These are phyloP conservation scores for Xylariales sp. DNA, from an alignment of 2,329 filamentous ascomycete species.

Conservation along the genomic window DNA sequence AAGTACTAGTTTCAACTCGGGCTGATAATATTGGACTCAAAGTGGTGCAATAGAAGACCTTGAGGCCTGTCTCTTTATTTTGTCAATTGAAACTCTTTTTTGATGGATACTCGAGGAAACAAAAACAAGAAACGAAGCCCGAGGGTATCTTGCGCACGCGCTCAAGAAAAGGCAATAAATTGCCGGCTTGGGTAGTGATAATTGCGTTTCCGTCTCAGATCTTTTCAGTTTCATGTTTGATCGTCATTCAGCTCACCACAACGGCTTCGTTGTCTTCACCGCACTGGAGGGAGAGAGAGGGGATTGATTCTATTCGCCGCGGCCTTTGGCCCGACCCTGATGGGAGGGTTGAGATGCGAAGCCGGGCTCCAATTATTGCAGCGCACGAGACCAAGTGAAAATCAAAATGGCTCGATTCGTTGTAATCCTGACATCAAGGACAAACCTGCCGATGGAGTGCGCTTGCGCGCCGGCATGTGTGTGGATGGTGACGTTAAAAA, in stretches of 20 bases:
- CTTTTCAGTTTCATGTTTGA: conserved; percentile 11
- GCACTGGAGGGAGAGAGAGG: conserved; percentile 1
- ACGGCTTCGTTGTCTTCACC: conserved; percentile 10
- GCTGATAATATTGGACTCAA: too few relatives aligned
- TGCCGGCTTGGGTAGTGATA: too few relatives aligned
- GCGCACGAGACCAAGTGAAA: too few relatives aligned
- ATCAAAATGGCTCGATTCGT: not conserved
- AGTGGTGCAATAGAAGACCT: too few relatives aligned
- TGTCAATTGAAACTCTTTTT: too few relatives aligned
- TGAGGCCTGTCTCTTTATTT: too few relatives aligned
- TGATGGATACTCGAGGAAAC: too few relatives aligned
- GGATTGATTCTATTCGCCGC: conserved; percentile 5
- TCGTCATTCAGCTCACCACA: conserved; percentile 12
- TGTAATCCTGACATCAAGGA: not conserved
- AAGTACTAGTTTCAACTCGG: too few relatives aligned
- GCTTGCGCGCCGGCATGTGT: not conserved
- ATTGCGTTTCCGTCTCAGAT: conserved; percentile 12
- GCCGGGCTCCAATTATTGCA: conserved; percentile 9
- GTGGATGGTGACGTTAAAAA: not conserved
- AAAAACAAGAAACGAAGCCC: too few relatives aligned
- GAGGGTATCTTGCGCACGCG: too few relatives aligned
- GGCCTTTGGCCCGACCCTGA: conserved; percentile 10
- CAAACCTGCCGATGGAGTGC: not conserved
- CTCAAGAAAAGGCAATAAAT: too few relatives aligned
- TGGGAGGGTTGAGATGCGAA: conserved; percentile 2